Percentiles rank a stretch among this genome's conserved stretches.
Conservation (phyloP, 2,329 filamentous ascomycete species). For the Beauveria varroae region DNA sequence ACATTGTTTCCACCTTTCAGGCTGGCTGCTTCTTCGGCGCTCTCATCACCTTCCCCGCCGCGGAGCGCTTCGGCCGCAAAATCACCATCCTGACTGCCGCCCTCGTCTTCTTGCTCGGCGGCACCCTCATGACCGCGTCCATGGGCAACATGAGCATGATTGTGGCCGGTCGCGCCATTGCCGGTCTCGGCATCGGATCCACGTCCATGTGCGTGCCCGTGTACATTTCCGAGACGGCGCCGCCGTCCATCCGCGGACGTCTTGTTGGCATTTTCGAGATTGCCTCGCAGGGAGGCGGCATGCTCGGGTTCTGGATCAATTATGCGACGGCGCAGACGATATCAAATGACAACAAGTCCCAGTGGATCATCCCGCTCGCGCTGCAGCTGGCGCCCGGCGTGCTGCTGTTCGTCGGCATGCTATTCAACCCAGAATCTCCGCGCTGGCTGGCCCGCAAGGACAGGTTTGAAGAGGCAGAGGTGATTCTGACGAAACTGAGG, state of each 20-base stretch:
- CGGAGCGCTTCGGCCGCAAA: constrained; percentile 40
- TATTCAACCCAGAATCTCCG: constrained; percentile 49
- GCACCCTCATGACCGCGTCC: too few species aligned
- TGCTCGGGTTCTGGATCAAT: constrained; percentile 31
- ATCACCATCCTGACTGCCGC: constrained; percentile 30
- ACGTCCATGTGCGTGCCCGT: constrained; percentile 40
- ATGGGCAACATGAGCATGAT: too few species aligned
- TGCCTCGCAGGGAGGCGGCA: constrained; percentile 36
- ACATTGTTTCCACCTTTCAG: constrained; percentile 32
- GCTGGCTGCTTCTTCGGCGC: constrained; percentile 35
- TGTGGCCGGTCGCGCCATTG: too few species aligned
- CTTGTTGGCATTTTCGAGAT: constrained; percentile 47
- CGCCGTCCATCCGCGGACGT: constrained; percentile 42
- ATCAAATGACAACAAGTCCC: constrained; percentile 12
- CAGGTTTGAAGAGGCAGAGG: constrained; percentile 35
- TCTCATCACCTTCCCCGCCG: constrained; percentile 36
- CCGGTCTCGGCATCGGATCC: constrained; percentile 38
- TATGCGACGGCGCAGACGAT: constrained; percentile 23
- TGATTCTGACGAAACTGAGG: not conserved
- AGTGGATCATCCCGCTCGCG: constrained; percentile 45
- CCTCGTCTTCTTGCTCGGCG: too few species aligned
- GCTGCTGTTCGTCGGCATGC: constrained; percentile 43
- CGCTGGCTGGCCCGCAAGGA: constrained; percentile 50
- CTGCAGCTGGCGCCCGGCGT: constrained; percentile 47
- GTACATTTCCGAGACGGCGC: constrained; percentile 35